Base-by-base conservation (phyloP, 257 asterid species). In the Dorcoceras hygrometricum region DNA sequence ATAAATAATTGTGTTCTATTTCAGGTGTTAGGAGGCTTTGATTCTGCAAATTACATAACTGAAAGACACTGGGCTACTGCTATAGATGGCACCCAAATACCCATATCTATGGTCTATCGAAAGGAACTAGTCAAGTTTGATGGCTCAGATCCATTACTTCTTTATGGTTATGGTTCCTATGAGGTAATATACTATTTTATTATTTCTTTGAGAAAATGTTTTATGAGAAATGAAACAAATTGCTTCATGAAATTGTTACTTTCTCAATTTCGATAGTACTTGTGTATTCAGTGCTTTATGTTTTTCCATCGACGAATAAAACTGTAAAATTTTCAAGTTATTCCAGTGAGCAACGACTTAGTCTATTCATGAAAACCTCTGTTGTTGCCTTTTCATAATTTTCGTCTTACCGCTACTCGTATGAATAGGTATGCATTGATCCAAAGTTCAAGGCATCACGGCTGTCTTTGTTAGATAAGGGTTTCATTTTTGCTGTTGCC, bases 151-250 rank as follows among this genome's bases (percentile, higher is more conserved):
- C 95, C 99, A 2, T 79, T 93, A 34, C 87, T 88, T 75, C 96
- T 90, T 51, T 93, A 88, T 72, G 99, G 97, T 63, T 93, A 93
- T 77, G 99, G 99, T 75, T 86, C 99, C 62, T 93, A 93, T 72
- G 97, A 90, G 99, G 99, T 90, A 84, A 73, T 69, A 27, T 66
- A 73, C 62, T 8, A 51, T 59, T 55, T 65, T 28, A 25, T 46
- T 51, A 25, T 14, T 70, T n/a, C n/a, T n/a, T n/a, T n/a, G n/a
- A n/a, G 16, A 46, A 22, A 20, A 51, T 9, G 58, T 23, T 36
- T 65, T 18, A 28, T 53, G 65, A 65, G 65, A 76, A 65, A 73
- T 48, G 50, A 61, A 31, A 60, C 64, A 36, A 61, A n/a, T 18
- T 2, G 60, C 46, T 28, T 43, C 70, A 22, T 62, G 10, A 43